Base-by-base conservation (phyloP, 1,284 basidiomycete species). In the Trametes polyzona region DNA sequence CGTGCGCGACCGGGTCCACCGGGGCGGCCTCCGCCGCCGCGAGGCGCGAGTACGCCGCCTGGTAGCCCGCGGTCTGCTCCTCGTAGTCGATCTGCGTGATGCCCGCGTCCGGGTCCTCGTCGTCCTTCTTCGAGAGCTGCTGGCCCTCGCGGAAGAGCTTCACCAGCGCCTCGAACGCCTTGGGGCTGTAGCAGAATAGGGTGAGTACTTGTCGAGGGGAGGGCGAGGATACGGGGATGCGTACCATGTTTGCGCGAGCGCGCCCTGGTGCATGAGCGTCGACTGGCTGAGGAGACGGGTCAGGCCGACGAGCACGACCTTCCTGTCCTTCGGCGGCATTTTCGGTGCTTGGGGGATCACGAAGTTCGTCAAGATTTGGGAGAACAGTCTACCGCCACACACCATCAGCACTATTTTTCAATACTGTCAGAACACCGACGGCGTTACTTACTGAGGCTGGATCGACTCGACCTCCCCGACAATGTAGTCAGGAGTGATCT, bases 1-100 rank as follows among this genome's bases (percentile, higher is more conserved):
- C 80, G 65, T 87, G 83, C 16, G 74, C 81, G 9, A 89, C 82
- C 1, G 84, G 83, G 69, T 91, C 89, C 1, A 71, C 73, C 17
- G 78, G 74, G 0, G 69, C 71, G 0, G 71, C 73, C 62, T 89
- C 86, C 4, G 91, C 90, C 0, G 96, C 93, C 0, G 93, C 95
- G 10, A 99, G 82, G 43, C 90, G 85, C 52, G 95, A 95, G 76
- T 96, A 99, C 2, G 90, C 88, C 0, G 92, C 92, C 71, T 99
- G 96, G 76, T 98, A 99, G 0, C 94, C 93, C 4, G 88, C 86
- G 8, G 90, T 82, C 69, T 91, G 89, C 68, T 93, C 96, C 69
- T 98, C 96, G 62, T 87, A 88, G 72, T 98, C 96, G 42, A 96
- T 84, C 40, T 85, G 82, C 1, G 90, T 90, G 32, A 93, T 69